These are phyloP conservation scores for Trifolium subterraneum DNA, from an alignment of 306 rosid species.

Conservation along the genomic window DNA sequence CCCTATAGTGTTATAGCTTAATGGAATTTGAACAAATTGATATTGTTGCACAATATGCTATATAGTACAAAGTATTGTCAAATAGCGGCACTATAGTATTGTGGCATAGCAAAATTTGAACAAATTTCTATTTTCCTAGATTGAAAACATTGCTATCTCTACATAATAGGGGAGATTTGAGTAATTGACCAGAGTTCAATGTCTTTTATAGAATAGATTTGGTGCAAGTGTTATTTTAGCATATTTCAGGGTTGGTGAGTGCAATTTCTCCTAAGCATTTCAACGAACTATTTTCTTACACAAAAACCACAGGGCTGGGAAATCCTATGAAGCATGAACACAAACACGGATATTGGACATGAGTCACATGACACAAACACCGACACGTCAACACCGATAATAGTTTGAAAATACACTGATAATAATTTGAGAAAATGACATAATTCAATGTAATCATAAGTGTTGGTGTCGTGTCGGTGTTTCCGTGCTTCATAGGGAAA, in stretches of 20 bases:
- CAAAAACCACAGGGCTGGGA: background rate
- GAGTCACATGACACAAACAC: too few species aligned
- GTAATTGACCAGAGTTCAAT: background rate
- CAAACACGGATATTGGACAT: too few species aligned
- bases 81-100: background rate
- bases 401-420: too few species aligned
- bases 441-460: too few species aligned
- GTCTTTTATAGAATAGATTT: background rate
- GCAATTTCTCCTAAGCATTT: background rate
- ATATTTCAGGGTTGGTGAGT: background rate
- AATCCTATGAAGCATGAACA: too few species aligned
- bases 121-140: background rate
- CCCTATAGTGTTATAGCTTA: background rate
- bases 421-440: too few species aligned
- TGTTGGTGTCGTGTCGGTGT: too few species aligned
- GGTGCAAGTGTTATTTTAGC: background rate
- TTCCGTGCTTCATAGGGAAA: too few species aligned
- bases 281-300: slow-evolving; percentile 1
- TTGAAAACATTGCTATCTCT: background rate
- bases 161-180: background rate
- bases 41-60: background rate
- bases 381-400: too few species aligned
- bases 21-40: background rate
- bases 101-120: background rate
- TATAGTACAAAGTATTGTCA: background rate